These are phyloP conservation scores for Elsinoe ampelina DNA, from an alignment of 2,329 filamentous ascomycete species.

Conservation along the genomic window DNA sequence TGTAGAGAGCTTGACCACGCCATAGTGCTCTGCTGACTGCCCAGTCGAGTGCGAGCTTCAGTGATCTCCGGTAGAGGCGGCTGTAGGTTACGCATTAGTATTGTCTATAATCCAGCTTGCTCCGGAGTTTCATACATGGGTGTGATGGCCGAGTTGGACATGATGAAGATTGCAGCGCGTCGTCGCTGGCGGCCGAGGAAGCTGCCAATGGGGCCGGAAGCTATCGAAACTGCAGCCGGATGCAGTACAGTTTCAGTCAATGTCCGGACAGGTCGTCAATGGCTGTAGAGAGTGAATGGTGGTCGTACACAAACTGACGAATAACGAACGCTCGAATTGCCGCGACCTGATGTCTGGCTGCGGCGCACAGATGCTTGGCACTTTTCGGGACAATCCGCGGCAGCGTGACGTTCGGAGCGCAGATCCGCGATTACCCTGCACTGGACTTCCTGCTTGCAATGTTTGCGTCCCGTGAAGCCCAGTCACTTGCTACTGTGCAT, in stretches of 20 bases:
- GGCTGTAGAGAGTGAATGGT: neutral
- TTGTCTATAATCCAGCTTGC: neutral
- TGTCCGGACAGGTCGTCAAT: neutral
- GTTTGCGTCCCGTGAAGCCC: constrained; percentile 9
- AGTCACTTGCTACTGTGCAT: constrained; percentile 9
- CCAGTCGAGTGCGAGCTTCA: constrained; percentile 95
- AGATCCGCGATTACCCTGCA: neutral
- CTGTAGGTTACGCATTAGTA: constrained; percentile 30
- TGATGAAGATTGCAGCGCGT: constrained; percentile 8
- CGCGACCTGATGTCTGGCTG: constrained; percentile 3
- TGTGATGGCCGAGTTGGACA: constrained; percentile 16
- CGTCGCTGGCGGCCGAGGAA: neutral
- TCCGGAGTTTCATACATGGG: constrained; percentile 9
- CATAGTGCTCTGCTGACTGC: constrained; percentile 84
- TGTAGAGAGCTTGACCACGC: constrained; percentile 93
- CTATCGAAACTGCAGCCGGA: neutral
- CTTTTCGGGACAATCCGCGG: constrained; percentile 5
- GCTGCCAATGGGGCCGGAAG: neutral
- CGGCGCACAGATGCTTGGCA: constrained; percentile 4
- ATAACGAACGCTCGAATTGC: neutral
- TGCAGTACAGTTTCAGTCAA: neutral
- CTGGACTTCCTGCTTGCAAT: neutral
- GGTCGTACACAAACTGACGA: neutral
- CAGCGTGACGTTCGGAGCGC: constrained; percentile 9
- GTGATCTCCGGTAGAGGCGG: constrained; percentile 76